Percentiles rank a stretch among this genome's conserved stretches.
Conservation (phyloP, 2,329 filamentous ascomycete genomes). For the Colletotrichum higginsianum region DNA sequence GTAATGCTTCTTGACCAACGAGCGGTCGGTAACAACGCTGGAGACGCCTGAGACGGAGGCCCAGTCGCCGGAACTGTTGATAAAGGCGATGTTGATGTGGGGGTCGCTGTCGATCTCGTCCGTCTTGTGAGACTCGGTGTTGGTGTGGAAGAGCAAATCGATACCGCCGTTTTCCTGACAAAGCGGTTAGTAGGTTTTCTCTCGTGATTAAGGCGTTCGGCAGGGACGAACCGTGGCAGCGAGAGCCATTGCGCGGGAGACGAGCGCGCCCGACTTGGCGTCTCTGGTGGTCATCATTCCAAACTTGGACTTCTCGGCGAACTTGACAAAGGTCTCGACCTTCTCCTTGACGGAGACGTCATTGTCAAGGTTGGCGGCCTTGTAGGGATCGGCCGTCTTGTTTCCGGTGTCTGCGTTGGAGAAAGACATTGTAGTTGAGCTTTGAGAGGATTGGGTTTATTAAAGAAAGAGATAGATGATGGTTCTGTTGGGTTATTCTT, state of each 20-base stretch:
- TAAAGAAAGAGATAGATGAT: neutral
- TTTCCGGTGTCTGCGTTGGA: conserved; percentile 73
- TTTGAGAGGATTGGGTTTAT: neutral
- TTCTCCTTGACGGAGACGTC: conserved; percentile 78
- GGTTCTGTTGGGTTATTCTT: neutral
- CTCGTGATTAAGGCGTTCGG: accelerated
- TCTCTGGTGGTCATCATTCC: conserved; percentile 90
- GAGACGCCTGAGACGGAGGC: conserved; percentile 86
- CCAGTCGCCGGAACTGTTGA: conserved; percentile 85
- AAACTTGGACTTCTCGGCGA: conserved; percentile 83
- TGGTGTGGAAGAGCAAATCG: conserved; percentile 92
- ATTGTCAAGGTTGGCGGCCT: conserved; percentile 77
- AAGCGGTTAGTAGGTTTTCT: conserved; percentile 16
- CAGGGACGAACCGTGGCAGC: conserved; percentile 74
- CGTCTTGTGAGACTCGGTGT: conserved; percentile 91
- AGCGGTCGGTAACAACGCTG: conserved; percentile 77
- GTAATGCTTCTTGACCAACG: conserved; percentile 82
- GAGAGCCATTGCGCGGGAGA: conserved; percentile 89
- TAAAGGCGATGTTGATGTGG: conserved; percentile 86
- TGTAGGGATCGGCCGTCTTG: conserved; percentile 83
- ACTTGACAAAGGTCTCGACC: conserved; percentile 79
- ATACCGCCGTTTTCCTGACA: conserved; percentile 81
- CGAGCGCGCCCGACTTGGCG: conserved; percentile 74
- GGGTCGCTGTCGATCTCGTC: conserved; percentile 81
- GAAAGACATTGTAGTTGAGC: conserved; percentile 52